A percentile compares a stretch with the other conserved stretches of the same genome.
Evolutionary conservation across 2,329 filamentous ascomycete species (phyloP).

Genomic region (Exutisphaerella laricina): DNA sequence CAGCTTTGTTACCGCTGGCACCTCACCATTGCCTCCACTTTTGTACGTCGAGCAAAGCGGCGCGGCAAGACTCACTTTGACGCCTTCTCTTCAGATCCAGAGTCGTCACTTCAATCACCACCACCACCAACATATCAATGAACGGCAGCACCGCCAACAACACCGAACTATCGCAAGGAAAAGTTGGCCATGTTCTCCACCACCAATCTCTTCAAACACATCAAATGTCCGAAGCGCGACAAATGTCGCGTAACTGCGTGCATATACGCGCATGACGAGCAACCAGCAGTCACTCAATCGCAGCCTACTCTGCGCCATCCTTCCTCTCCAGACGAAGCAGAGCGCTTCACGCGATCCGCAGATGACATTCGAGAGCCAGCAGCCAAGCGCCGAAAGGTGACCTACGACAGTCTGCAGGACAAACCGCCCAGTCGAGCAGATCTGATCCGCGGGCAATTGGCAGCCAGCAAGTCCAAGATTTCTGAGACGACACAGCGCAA

Average conservation of each 20-base stretch:
- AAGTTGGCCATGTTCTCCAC: slow-evolving; percentile 47
- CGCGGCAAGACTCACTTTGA: not conserved
- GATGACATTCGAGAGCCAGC: slow-evolving; percentile 15
- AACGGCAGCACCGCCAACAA: not conserved
- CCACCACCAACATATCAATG: not conserved
- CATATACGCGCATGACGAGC: slow-evolving; percentile 51
- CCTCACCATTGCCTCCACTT: too few species aligned
- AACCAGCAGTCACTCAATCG: not conserved
- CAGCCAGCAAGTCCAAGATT: slow-evolving; percentile 11
- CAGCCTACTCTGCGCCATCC: not conserved
- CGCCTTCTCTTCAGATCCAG: not conserved
- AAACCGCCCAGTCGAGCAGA: slow-evolving; percentile 30
- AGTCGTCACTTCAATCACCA: too few species aligned
- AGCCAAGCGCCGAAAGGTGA: slow-evolving; percentile 29
- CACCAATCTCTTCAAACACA: slow-evolving; percentile 50
- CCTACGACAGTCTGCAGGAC: slow-evolving; percentile 26
- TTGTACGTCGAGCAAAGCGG: too few species aligned
- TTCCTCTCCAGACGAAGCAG: not conserved
- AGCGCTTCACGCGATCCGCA: slow-evolving; percentile 1
- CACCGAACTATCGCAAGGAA: too few species aligned
- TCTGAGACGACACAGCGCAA: slow-evolving; percentile 9
- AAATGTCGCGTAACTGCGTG: slow-evolving; percentile 51
- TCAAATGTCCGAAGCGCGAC: slow-evolving; percentile 49
- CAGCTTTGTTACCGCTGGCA: too few species aligned
- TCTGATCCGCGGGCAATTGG: slow-evolving; percentile 23